Evolutionary conservation across 1,284 basidiomycete genomes (phyloP).

Genomic region (Malassezia japonica): DNA sequence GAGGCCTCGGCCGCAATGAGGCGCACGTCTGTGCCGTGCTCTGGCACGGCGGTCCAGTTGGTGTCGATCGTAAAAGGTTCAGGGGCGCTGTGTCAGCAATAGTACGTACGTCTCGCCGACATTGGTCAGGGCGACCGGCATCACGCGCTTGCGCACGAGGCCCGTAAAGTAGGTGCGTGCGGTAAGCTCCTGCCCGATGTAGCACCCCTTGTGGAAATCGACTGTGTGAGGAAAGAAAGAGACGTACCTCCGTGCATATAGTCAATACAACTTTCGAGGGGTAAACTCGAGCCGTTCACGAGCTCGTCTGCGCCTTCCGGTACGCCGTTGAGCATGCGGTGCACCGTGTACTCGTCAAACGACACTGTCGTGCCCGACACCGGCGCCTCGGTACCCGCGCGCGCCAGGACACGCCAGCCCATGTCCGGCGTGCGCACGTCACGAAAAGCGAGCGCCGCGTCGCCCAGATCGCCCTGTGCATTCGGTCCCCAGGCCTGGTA

Average conservation of each 20-base stretch:
- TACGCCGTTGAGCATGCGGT: constrained; percentile 72
- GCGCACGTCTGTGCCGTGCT: constrained; percentile 21
- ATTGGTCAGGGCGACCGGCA: constrained; percentile 56
- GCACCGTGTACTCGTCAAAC: constrained; percentile 57
- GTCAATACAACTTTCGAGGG: constrained; percentile 88
- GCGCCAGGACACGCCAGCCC: constrained; percentile 28
- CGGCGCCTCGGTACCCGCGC: neutral
- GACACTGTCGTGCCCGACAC: neutral
- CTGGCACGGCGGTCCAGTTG: constrained; percentile 3
- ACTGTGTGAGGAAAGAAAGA: constrained; percentile 54
- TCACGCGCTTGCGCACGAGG: constrained; percentile 76
- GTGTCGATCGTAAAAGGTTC: neutral
- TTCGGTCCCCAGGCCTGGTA: constrained; percentile 67
- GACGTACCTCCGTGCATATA: constrained; percentile 76
- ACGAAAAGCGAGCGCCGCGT: neutral
- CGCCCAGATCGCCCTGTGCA: neutral
- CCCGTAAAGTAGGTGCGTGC: constrained; percentile 94
- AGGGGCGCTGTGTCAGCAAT: neutral
- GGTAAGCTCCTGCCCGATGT: constrained; percentile 93
- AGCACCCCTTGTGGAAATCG: constrained; percentile 95
- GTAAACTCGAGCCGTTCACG: constrained; percentile 65
- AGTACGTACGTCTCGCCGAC: constrained; percentile 3
- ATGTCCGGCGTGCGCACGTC: constrained; percentile 30
- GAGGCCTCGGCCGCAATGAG: constrained; percentile 13
- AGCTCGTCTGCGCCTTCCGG: constrained; percentile 79